A percentile compares a stretch with the other conserved stretches of the same genome.
These are phyloP conservation scores for Dothistroma septosporum DNA, from an alignment of 2,329 filamentous ascomycete genomes.

Conservation along the genomic window DNA sequence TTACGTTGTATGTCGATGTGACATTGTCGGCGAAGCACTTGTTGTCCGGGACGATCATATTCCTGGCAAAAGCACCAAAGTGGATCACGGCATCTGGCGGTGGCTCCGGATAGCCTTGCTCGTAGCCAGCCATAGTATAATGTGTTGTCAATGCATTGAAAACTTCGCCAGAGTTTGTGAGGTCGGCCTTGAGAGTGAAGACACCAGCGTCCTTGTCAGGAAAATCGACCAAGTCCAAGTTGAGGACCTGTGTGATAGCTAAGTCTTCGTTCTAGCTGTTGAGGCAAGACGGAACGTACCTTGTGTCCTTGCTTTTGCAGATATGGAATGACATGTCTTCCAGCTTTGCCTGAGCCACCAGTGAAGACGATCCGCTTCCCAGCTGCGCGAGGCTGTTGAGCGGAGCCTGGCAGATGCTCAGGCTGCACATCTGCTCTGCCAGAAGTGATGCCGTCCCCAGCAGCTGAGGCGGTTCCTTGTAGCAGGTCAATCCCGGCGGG, in stretches of 20 bases:
- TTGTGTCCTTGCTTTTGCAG: constrained; percentile 49
- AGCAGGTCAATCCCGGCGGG: background rate
- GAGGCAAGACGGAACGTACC: constrained; percentile 15
- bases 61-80: constrained; percentile 56
- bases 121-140: constrained; percentile 51
- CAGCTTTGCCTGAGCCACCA: constrained; percentile 54
- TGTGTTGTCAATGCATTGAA: constrained; percentile 56
- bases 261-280: background rate
- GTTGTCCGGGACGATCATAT: constrained; percentile 59
- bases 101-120: constrained; percentile 40
- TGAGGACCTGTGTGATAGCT: constrained; percentile 41
- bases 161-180: constrained; percentile 54
- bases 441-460: background rate
- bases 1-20: constrained; percentile 56
- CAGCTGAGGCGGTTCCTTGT: background rate
- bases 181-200: constrained; percentile 54
- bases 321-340: constrained; percentile 52
- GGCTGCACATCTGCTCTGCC: background rate
- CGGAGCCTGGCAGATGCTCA: background rate
- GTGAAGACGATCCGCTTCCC: constrained; percentile 50
- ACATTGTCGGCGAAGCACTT: constrained; percentile 57
- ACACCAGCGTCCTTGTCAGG: constrained; percentile 39
- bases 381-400: constrained; percentile 8
- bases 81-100: constrained; percentile 60
- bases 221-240: constrained; percentile 51